These are phyloP conservation scores for Diaporthe velutina DNA, from an alignment of 2,329 filamentous ascomycete genomes.

Conservation along the genomic window DNA sequence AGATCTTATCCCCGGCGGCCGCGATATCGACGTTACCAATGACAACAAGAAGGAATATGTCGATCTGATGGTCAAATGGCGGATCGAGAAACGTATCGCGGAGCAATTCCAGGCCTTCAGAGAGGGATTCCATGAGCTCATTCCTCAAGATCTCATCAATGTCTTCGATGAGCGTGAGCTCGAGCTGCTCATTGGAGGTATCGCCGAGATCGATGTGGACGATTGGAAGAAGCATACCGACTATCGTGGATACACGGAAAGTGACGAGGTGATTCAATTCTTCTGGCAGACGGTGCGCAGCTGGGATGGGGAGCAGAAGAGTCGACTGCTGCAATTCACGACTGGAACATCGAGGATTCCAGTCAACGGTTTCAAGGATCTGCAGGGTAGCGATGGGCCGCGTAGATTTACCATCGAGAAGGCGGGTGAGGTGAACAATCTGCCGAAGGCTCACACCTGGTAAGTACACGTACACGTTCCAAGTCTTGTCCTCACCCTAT, in stretches of 20 bases:
- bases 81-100: conserved; percentile 97
- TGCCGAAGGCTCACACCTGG: conserved; percentile 99
- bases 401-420: conserved; percentile 98
- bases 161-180: conserved; percentile 98
- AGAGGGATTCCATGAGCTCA: conserved; percentile 96
- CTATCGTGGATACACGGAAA: conserved; percentile 98
- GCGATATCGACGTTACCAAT: conserved; percentile 95
- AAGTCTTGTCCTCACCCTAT: not conserved
- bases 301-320: conserved; percentile 99
- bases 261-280: conserved; percentile 95
- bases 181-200: conserved; percentile 96
- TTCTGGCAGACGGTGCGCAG: conserved; percentile 98
- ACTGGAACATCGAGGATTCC: conserved; percentile 98
- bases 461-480: conserved; percentile 69
- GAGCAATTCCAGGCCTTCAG: conserved; percentile 99
- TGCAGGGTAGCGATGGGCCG: conserved; percentile 96
- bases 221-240: conserved; percentile 99
- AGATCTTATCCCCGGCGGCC: conserved; percentile 90
- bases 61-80: conserved; percentile 98
- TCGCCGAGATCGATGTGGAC: conserved; percentile 99
- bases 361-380: conserved; percentile 99
- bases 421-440: conserved; percentile 87
- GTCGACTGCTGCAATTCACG: conserved; percentile 93
- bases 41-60: conserved; percentile 99
- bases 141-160: conserved; percentile 95